Evolutionary conservation across 2,329 filamentous ascomycete species (phyloP).

Genomic region (Trichoderma atroviride): DNA sequence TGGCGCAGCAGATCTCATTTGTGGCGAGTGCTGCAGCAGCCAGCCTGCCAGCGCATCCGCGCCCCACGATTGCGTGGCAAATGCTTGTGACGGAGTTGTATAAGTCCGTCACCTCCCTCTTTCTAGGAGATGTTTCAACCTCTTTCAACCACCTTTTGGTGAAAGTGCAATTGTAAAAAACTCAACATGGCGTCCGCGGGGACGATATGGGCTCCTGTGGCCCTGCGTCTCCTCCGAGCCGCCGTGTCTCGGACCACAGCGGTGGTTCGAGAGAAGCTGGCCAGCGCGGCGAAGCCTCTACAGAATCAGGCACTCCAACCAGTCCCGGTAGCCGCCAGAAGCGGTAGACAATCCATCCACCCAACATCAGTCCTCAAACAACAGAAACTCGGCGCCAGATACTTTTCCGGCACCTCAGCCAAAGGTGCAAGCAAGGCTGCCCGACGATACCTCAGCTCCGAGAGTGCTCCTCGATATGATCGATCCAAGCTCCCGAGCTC

Average conservation of each 20-base stretch:
- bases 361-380: slow-evolving; percentile 53
- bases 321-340: slow-evolving; percentile 45
- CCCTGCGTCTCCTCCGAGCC: slow-evolving; percentile 57
- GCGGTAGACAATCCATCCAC: slow-evolving; percentile 55
- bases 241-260: slow-evolving; percentile 56
- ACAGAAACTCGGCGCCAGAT: slow-evolving; percentile 48
- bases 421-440: slow-evolving; percentile 49
- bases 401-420: slow-evolving; percentile 51
- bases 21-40: slow-evolving; percentile 43
- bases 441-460: slow-evolving; percentile 56
- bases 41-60: slow-evolving; percentile 37
- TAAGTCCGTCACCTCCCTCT: slow-evolving; percentile 13
- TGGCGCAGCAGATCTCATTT: slow-evolving; percentile 30
- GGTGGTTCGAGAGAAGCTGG: slow-evolving; percentile 54
- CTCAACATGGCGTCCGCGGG: slow-evolving; percentile 57
- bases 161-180: slow-evolving; percentile 30
- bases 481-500: slow-evolving; percentile 54
- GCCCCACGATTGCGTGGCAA: slow-evolving; percentile 35
- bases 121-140: slow-evolving; percentile 28
- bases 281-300: slow-evolving; percentile 47
- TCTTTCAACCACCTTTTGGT: slow-evolving; percentile 25
- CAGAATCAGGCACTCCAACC: slow-evolving; percentile 50
- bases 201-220: slow-evolving; percentile 58
- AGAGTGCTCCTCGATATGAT: slow-evolving; percentile 45
- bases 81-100: slow-evolving; percentile 26